phyloP scores from a whole-genome alignment of 2,329 filamentous ascomycete species.

The Fusarium xylarioides region DNA sequence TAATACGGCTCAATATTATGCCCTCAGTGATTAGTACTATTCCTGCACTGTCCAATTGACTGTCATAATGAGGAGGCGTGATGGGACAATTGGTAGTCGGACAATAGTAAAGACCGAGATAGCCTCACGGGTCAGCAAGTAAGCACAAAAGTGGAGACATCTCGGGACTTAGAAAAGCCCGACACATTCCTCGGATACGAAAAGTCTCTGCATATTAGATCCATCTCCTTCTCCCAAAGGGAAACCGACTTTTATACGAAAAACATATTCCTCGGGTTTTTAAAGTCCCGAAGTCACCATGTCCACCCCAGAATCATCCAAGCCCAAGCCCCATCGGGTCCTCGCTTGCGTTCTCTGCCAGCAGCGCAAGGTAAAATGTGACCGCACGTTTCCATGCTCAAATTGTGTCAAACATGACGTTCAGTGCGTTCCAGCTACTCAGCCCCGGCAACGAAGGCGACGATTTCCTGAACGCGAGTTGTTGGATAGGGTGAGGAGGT shows the following conservation, averaged over 20 bases:
- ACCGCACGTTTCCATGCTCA: conserved; percentile 65
- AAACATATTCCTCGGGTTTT: not conserved
- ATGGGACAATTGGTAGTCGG: conserved; percentile 1
- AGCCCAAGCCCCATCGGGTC: conserved; percentile 43
- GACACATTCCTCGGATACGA: not conserved
- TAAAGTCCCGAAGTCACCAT: not conserved
- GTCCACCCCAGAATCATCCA: not conserved
- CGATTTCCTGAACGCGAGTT: conserved; percentile 67
- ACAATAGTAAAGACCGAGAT: conserved; percentile 1
- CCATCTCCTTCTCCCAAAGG: no score
- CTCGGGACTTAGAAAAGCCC: conserved; percentile 16
- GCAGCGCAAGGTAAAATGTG: conserved; percentile 71
- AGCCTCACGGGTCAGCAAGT: not conserved
- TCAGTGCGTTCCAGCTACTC: conserved; percentile 56
- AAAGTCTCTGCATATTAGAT: not conserved
- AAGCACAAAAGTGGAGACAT: conserved; percentile 2
- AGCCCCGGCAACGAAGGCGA: conserved; percentile 46
- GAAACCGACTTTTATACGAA: no score
- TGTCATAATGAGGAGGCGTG: not conserved
- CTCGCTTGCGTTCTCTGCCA: conserved; percentile 68
- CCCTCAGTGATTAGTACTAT: fast-evolving
- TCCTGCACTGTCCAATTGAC: not conserved
- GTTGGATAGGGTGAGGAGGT: conserved; percentile 63
- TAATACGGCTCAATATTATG: not conserved
- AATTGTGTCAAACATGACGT: conserved; percentile 58